Conservation (phyloP, 2,329 filamentous ascomycete genomes). For the Knoxdaviesia capensis region DNA sequence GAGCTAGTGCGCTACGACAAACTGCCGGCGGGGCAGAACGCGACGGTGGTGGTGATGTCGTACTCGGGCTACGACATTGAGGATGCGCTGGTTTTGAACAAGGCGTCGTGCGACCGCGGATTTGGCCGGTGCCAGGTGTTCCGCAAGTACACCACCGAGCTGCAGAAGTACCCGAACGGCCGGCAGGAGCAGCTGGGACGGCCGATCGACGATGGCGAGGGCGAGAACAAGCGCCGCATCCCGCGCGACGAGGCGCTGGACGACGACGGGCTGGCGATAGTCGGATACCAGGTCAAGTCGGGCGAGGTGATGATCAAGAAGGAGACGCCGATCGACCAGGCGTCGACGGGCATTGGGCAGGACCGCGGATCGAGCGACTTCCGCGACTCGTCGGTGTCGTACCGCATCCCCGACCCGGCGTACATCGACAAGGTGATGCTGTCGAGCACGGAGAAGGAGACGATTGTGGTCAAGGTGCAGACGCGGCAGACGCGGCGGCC, state of each 20-base stretch:
- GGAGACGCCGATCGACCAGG: constrained; percentile 60
- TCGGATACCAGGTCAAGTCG: constrained; percentile 57
- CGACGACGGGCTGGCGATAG: constrained; percentile 70
- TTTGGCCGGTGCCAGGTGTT: constrained; percentile 98
- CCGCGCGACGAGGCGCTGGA: constrained; percentile 58
- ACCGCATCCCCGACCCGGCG: constrained; percentile 64
- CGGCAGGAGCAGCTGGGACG: constrained; percentile 46
- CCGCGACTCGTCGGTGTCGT: constrained; percentile 50
- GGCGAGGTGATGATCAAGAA: constrained; percentile 88
- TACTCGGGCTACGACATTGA: constrained; percentile 99
- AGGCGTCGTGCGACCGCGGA: constrained; percentile 82
- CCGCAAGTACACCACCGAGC: constrained; percentile 71
- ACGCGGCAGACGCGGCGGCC: constrained; percentile 89
- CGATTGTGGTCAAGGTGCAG: constrained; percentile 77
- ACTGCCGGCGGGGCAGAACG: constrained; percentile 88
- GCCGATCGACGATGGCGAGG: constrained; percentile 31
- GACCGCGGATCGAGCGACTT: constrained; percentile 43
- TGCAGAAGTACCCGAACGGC: constrained; percentile 80
- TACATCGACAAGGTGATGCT: constrained; percentile 97
- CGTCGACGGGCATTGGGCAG: constrained; percentile 48
- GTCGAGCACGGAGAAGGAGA: constrained; percentile 72
- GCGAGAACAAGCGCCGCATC: constrained; percentile 38
- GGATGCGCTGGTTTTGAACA: constrained; percentile 91
- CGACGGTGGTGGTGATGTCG: constrained; percentile 96
- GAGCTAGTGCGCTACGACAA: constrained; percentile 95